These are phyloP conservation scores for Wickerhamomyces hampshirensis DNA, from an alignment of 805 yeast genomes.

Conservation along the genomic window DNA sequence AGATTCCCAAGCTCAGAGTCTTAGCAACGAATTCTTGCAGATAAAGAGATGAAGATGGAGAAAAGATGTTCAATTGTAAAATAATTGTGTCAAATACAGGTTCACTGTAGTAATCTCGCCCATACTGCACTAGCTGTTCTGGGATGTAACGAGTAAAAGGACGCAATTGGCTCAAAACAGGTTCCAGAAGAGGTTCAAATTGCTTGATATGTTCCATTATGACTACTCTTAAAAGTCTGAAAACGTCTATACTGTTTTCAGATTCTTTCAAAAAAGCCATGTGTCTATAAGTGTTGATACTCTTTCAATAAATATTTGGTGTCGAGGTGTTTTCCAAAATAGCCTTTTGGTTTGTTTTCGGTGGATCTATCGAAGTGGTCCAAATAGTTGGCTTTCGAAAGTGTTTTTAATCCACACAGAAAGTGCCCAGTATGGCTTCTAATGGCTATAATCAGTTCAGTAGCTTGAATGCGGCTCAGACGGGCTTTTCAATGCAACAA, in stretches of 20 bases:
- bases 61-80: slow-evolving; percentile 22
- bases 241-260: no score
- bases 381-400: no score
- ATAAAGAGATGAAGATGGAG: slow-evolving; percentile 20
- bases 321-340: no score
- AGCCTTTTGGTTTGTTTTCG: no score
- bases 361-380: no score
- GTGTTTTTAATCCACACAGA: no score
- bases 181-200: slow-evolving; percentile 16
- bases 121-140: slow-evolving; percentile 23
- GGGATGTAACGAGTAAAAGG: slow-evolving; percentile 12
- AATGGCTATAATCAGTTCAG: background rate
- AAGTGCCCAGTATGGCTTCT: background rate
- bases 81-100: slow-evolving; percentile 26
- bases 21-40: slow-evolving; percentile 28
- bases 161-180: slow-evolving; percentile 16
- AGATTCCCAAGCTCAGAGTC: slow-evolving; percentile 32
- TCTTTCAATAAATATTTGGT: no score
- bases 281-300: no score
- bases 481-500: slow-evolving; percentile 1
- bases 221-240: no score
- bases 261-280: no score
- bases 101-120: slow-evolving; percentile 23
- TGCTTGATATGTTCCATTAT: slow-evolving; percentile 3
- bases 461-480: background rate